Base-by-base conservation (phyloP, 306 rosid species). In the Castanea crenata region DNA sequence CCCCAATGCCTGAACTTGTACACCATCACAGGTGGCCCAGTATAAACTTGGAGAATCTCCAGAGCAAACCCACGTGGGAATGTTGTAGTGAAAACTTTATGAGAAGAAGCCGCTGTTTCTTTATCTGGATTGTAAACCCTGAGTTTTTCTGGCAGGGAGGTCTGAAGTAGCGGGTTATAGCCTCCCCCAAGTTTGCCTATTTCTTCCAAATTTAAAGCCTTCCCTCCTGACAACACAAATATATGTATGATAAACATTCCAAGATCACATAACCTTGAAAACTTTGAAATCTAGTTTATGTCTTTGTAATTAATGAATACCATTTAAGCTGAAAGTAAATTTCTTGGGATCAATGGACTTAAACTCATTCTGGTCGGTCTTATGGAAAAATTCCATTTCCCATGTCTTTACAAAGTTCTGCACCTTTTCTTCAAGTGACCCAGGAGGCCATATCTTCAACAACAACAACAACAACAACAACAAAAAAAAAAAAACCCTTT, bases 1-100 rank as follows among this genome's bases (percentile, higher is more conserved):
- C 91, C 94, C 94, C 97, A 92, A 59, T 92, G 94, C 80, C 94
- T 88, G 76, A 92, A 92, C 69, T 92, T 92, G 86, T 76, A 92
- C 8, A 84, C 85, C 46, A 88, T 85, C 58, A 77, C 52, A 0
- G 97, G 94, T 2, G 97, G 92, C 38, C 92, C 94, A 10, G 88
- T 52, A 69, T 87, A 90, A 1, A 86, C 90, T 5, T 81, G 82
- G 1, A 90, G 68, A 74, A 92, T 35, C 80, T 92, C 92, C 20
- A 90, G 55, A 19, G 92, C 94, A 71, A 92, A 92, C 6, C 97
- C 94, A 3, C 89, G 87, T 2, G 97, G 94, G 62, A 92, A 90
- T 0, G 94, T 73, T 2, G 94, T 85, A 0, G 89, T 87, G 23
- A 91, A 89, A 18, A 76, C 72, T 61, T 29, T 70, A 35, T 86